Base-by-base conservation (phyloP, 169 alveolate genomes). In the Cyclospora cayetanensis region DNA sequence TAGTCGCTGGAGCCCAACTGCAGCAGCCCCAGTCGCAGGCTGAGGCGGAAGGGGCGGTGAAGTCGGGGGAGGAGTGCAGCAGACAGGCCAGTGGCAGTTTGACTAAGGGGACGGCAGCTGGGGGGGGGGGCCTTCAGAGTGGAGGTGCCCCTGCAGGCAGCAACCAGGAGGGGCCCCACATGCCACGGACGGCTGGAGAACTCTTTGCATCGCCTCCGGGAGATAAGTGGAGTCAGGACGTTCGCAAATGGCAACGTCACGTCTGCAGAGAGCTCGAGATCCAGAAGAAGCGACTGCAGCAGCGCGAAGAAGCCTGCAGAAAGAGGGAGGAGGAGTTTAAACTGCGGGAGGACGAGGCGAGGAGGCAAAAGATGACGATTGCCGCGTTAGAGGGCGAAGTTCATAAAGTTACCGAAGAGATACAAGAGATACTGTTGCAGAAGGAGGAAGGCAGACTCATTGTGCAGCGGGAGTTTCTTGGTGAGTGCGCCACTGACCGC, bases 351-450 rank as follows among this genome's bases (percentile, higher is more conserved):
- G 86, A 39, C n/a, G 86, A 76, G 18, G 0, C 9, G 29, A 25
- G n/a, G 34, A 31, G 66, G 20, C 66, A 34, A 34, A 18, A 27
- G 63, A 31, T 27, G 3, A 27, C 41, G n/a, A 27, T 76, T 12
- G 60, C 60, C 12, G 34, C 86, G 1, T 4, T 76, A 39, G 68
- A 76, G 4, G 65, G 25, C 12, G 86, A 76, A 41, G 0, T 76
- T 31, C 20, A 22, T 18, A 76, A 27, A 65, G 46, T 76, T 12
- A 41, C 86, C 25, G 86, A 39, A 18, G 86, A 76, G 25, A 9
- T 76, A n/a, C 86, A 37, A 9, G 86, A 76, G 86, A 34, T 76
- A 7, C 15, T 43, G 4, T 76, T 29, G 7, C 86, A 76, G 42
- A 42, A 20, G 3, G 86, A 76, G 25, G 86, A 43, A 22, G 76